Base-by-base conservation (phyloP, 2,329 filamentous ascomycete genomes). In the Amesomyces nigricolor region DNA sequence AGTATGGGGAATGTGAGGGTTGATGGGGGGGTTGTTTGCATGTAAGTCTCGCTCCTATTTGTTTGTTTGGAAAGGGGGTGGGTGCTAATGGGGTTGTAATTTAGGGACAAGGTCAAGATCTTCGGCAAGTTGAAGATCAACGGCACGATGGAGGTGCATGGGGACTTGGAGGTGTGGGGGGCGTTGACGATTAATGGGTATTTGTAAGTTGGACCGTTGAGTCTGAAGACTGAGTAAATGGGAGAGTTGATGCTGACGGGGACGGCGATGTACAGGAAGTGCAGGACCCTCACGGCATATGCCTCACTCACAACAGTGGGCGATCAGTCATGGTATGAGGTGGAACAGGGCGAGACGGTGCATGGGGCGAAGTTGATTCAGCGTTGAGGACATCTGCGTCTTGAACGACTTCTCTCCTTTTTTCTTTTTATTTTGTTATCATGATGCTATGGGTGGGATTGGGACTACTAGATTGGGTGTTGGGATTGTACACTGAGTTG, bases 221-320 rank as follows among this genome's bases (percentile, higher is more conserved):
- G 32, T 10, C 4, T 10, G 32, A 35, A 35, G 32, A 7, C 32
- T 9, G 32, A 35, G 32, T 3, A 13, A 35, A 13, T 3, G 32
- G 11, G 32, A 35, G 32, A 35, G 8, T 54, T 53, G 32, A 52
- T 26, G 22, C 49, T 39, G 22, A 26, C 22, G 22, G 22, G 22
- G 22, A 6, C 6, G 30, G 26, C 16, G 4, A 35, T 54, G 69
- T 66, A 46, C 46, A 71, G 69, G 52, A 74, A 70, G 59, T 78
- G 76, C 64, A 71, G 69, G 56, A 69, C 63, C 4, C 66, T 78
- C 47, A 68, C 73, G 7, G 71, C 76, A 5, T 77, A 77, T 55
- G 73, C 74, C 39, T 75, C 73, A 2, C 61, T 78, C 55, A 77
- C 74, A 0, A 70, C 77, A 29, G 72, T 78, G 38, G 76, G 75